Evolutionary conservation across 768 basidiomycete species (phyloP), one percentile per base, ranked within the genome.

Genomic region (Suillus fuscotomentosus): DNA sequence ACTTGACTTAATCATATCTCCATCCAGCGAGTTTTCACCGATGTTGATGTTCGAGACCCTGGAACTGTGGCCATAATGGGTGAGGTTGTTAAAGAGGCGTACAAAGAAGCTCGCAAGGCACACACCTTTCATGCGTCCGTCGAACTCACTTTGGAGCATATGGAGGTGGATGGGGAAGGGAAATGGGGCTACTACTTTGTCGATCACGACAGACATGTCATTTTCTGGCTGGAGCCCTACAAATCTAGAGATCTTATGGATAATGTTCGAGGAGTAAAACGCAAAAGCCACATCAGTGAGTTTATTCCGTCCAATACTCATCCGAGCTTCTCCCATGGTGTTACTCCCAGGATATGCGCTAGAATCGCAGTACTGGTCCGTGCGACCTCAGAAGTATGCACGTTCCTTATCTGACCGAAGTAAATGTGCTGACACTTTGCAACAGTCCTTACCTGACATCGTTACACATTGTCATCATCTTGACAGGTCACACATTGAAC

Each of bases 11-110:
- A 1, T 24, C 15, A 38, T 31, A 64, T 22, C 20, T 20, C 38
- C 11, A 5, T 50, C 3, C 61, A 84, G 82, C 77, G 76, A 31
- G 74, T 83, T 6, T 83, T 80, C 55, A 86, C 85, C 0, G 60
- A 64, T 41, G 51, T 22, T 3, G 38, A 64, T 42, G 48, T 64
- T 3, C 27, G 20, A 27, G 38, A 41, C 1, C 38, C 62, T 27
- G 51, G 17, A 53, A 53, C 15, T 20, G 51, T 27, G 17, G 51
- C 17, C 27, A 31, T 15, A 31, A n/a, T 22, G n/a, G 45, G 45
- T n/a, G 45, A 47, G 10, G 45, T 27, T 27, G 27, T 43, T 5
- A 17, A 54, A 6, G 31, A 63, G 41, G 39, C 11, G 5, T 56
- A 63, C 7, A 7, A 54, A 17, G 14, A 42, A 62, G 27, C 45